A percentile compares a stretch with the other conserved stretches of the same genome.
These are phyloP conservation scores for Protostelium mycophagum DNA, from an alignment of 78 protist genomes.

Conservation along the genomic window DNA sequence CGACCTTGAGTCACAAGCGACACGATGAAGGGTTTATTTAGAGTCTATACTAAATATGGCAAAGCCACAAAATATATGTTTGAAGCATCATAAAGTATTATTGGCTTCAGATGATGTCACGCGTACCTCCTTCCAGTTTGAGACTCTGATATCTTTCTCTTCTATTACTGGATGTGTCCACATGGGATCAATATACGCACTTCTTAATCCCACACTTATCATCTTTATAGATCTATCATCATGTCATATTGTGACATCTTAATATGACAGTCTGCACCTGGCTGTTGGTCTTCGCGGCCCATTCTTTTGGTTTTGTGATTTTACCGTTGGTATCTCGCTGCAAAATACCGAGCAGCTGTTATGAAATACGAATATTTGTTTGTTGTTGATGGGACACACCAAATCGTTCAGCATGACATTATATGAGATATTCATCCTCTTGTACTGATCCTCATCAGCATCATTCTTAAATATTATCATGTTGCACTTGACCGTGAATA, in stretches of 20 bases:
- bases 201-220: not conserved
- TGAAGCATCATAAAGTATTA: too few species aligned
- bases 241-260: not conserved
- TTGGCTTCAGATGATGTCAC: too few species aligned
- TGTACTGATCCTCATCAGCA: too few species aligned
- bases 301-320: not conserved
- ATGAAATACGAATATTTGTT: not conserved
- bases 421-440: too few species aligned
- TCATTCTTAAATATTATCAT: too few species aligned
- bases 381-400: not conserved
- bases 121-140: not conserved
- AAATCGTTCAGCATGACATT: too few species aligned
- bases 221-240: not conserved
- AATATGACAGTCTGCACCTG: not conserved
- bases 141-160: not conserved
- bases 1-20: not conserved
- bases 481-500: too few species aligned
- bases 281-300: not conserved
- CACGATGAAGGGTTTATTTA: not conserved
- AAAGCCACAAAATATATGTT: too few species aligned
- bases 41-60: too few species aligned
- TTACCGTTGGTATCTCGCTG: not conserved
- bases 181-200: not conserved
- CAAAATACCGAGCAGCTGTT: not conserved
- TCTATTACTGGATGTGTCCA: not conserved